phyloP scores from a whole-genome alignment of 805 yeast genomes.

The Kuraishia floccosa region DNA sequence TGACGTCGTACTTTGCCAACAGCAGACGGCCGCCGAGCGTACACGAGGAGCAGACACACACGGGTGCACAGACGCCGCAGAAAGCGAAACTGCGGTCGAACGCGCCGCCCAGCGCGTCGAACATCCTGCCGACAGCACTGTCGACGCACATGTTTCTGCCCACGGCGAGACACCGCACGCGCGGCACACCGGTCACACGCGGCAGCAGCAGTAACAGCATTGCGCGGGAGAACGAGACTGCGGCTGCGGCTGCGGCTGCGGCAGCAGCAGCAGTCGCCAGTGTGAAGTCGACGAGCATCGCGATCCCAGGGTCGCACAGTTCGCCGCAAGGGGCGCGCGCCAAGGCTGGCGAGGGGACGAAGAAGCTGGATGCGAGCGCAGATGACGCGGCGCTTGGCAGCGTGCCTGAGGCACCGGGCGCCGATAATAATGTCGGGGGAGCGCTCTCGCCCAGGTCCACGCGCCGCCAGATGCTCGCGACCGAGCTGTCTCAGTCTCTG shows the following conservation, averaged over 20 bases:
- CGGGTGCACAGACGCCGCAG: too few relatives aligned
- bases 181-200: too few relatives aligned
- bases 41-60: constrained; percentile 11
- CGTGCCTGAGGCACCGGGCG: neutral
- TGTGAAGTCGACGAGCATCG: constrained; percentile 1
- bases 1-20: constrained; percentile 25
- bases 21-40: constrained; percentile 18
- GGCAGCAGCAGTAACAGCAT: neutral
- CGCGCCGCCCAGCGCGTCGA: constrained; percentile 51
- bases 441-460: constrained; percentile 3
- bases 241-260: neutral
- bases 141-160: constrained; percentile 54
- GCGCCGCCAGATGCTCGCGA: constrained; percentile 2
- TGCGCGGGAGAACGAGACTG: neutral
- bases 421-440: neutral
- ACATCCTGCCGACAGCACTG: constrained; percentile 46
- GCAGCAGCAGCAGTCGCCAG: neutral
- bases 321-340: neutral
- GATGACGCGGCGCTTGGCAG: neutral
- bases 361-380: constrained; percentile 1
- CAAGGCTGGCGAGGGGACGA: neutral
- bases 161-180: constrained; percentile 23
- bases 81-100: too few relatives aligned
- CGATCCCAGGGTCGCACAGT: constrained; percentile 1
- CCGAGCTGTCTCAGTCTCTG: constrained; percentile 2